Evolutionary conservation across 345 rosid species (phyloP), one percentile per base, ranked within the genome.

Genomic region (Aegle marmelos): DNA sequence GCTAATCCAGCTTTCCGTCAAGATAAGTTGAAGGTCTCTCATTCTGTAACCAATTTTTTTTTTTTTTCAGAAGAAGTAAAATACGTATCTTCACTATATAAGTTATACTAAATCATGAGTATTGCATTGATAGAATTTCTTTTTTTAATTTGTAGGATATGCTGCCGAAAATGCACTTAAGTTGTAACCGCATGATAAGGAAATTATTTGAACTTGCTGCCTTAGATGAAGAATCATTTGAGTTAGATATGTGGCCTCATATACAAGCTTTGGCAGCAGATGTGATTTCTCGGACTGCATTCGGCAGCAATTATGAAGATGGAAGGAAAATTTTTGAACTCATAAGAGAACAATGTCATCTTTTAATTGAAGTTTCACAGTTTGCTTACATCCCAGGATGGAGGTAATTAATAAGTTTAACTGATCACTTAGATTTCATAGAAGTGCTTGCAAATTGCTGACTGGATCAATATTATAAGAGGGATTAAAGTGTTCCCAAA

Each of bases 251-350:
- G 22, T 53, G 57, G 57, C 57, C 57, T 53, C 57, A 17, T 53
- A 17, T 53, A 16, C 57, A 53, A 53, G 22, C 57, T 53, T 53
- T 53, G 22, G 57, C 57, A 53, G 57, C 57, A 1, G 57, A 53
- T 53, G 57, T 53, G 57, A 53, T 53, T 53, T 53, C 57, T 16
- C 66, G 88, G 71, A 79, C 87, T 6, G 88, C 90, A 27, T 87
- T 89, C 60, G 91, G 90, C 17, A 87, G 88, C 37, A 87, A 82
- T 75, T 85, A 76, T 27, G 75, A 86, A 65, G 87, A 89, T 79
- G 92, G 90, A 24, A 79, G 27, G 59, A 73, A 76, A 34, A 84
- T 89, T 37, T 89, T 84, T 63, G 81, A 84, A 17, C 86, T 85
- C 37, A 79, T 82, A 50, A 78, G 4, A 6, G 84, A 87, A 36